These are phyloP conservation scores for Curvularia hawaiiensis DNA, from an alignment of 2,329 filamentous ascomycete species.

Conservation along the genomic window DNA sequence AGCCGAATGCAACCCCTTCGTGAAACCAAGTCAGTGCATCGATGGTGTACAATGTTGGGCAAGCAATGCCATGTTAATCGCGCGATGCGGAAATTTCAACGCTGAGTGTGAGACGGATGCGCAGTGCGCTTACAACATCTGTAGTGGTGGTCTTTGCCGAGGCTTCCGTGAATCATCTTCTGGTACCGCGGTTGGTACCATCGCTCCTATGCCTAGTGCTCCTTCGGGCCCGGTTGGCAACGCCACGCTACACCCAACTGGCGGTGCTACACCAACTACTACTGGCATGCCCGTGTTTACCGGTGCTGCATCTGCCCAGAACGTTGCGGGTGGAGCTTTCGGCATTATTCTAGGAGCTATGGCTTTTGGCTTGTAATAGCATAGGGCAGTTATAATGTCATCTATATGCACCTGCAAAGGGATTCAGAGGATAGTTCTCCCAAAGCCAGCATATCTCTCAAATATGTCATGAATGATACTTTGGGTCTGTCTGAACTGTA, in stretches of 20 bases:
- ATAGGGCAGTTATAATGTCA: not conserved
- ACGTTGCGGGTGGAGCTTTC: constrained; percentile 15
- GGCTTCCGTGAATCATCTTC: not conserved
- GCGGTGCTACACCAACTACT: not conserved
- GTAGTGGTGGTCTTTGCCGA: not conserved
- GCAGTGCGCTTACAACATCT: not conserved
- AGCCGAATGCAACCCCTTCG: constrained; percentile 21
- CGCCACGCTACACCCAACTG: not conserved
- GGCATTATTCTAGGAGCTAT: constrained; percentile 18
- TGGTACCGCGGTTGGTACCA: not conserved
- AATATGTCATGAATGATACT: too few relatives aligned
- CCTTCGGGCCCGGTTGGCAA: constrained; percentile 9
- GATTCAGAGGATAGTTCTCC: too few relatives aligned
- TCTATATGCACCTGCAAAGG: not conserved
- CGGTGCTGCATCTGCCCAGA: constrained; percentile 21
- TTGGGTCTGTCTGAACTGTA: too few relatives aligned
- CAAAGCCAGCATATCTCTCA: too few relatives aligned
- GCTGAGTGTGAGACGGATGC: not conserved
- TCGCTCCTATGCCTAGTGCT: constrained; percentile 9
- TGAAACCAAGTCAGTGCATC: constrained; percentile 16
- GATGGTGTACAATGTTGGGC: constrained; percentile 5
- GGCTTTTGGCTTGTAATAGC: constrained; percentile 21
- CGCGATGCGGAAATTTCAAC: not conserved
- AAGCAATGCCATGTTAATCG: not conserved
- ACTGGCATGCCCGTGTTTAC: constrained; percentile 11